Percentiles rank a stretch among this genome's conserved stretches.
Evolutionary conservation across 78 protist species (phyloP).

Genomic region (Dictyostelium firmibasis): DNA sequence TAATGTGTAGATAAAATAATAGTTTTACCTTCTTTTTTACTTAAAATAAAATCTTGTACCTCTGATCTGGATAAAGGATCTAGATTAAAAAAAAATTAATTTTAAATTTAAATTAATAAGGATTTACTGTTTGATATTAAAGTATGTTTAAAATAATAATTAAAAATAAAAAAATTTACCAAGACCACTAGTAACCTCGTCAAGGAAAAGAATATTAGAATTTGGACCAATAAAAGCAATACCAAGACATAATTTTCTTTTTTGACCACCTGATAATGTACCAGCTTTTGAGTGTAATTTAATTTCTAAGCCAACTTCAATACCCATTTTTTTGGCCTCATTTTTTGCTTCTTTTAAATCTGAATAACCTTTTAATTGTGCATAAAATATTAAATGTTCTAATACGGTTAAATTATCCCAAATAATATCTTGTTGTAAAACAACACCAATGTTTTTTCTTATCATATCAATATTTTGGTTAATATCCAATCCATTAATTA

Average conservation of each 20-base stretch:
- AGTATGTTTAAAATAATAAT: no score
- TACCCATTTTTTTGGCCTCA: slow-evolving; percentile 25
- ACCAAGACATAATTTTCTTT: slow-evolving; percentile 86
- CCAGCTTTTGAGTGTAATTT: slow-evolving; percentile 23
- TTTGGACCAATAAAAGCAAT: slow-evolving; percentile 83
- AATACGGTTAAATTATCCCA: slow-evolving; percentile 74
- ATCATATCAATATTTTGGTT: not conserved
- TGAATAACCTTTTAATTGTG: slow-evolving; percentile 75
- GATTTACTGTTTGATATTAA: no score
- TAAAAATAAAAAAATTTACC: no score
- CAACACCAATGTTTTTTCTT: slow-evolving; percentile 42
- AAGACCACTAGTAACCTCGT: slow-evolving; percentile 13
- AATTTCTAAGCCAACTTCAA: slow-evolving; percentile 32
- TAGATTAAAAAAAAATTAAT: slow-evolving; percentile 1
- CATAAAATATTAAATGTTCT: slow-evolving; percentile 82
- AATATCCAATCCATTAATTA: slow-evolving; percentile 71
- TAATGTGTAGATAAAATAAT: slow-evolving; percentile 91
- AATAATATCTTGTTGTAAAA: slow-evolving; percentile 72
- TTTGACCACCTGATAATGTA: slow-evolving; percentile 87
- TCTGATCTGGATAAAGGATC: slow-evolving; percentile 84
- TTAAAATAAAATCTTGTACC: slow-evolving; percentile 84
- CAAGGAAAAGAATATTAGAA: slow-evolving; percentile 69
- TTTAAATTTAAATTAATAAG: no score
- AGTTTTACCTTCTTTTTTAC: slow-evolving; percentile 61
- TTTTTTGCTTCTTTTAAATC: slow-evolving; percentile 85